Evolutionary conservation across 768 basidiomycete genomes (phyloP).

Genomic region (Boletellus sp.): DNA sequence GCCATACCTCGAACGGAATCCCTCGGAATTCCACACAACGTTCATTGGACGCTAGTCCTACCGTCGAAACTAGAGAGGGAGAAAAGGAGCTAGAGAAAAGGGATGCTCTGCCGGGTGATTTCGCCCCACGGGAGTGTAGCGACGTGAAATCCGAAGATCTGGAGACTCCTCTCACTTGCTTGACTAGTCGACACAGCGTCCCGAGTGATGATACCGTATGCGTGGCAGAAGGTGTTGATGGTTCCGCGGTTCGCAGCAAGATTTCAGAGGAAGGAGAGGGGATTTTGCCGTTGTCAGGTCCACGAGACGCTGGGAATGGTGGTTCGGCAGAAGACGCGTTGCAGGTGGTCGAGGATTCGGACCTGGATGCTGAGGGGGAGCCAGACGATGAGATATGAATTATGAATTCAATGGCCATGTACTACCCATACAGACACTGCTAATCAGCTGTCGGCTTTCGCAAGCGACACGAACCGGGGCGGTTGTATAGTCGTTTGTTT

Average conservation of each 20-base stretch:
- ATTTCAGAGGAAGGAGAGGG: slow-evolving; percentile 19
- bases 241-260: slow-evolving; percentile 29
- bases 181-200: slow-evolving; percentile 50
- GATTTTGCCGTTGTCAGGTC: slow-evolving; percentile 5
- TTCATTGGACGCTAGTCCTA: neutral
- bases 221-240: slow-evolving; percentile 31
- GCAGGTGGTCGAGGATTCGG: slow-evolving; percentile 25
- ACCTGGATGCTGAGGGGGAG: slow-evolving; percentile 41
- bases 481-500: slow-evolving; percentile 23
- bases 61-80: neutral
- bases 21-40: slow-evolving; percentile 1
- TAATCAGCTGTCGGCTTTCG: slow-evolving; percentile 16
- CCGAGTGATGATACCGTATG: slow-evolving; percentile 58
- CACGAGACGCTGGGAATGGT: neutral
- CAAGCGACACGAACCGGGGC: slow-evolving; percentile 21
- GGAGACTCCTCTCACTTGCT: slow-evolving; percentile 47
- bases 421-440: slow-evolving; percentile 21
- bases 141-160: slow-evolving; percentile 52
- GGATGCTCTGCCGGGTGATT: neutral
- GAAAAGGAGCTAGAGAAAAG: neutral
- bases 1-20: slow-evolving; percentile 16
- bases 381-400: slow-evolving; percentile 46
- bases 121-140: slow-evolving; percentile 9
- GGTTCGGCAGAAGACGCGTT: slow-evolving; percentile 4
- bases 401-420: slow-evolving; percentile 28